These are phyloP conservation scores for Alloascoidea hylecoeti DNA, from an alignment of 805 yeast genomes.

Conservation along the genomic window DNA sequence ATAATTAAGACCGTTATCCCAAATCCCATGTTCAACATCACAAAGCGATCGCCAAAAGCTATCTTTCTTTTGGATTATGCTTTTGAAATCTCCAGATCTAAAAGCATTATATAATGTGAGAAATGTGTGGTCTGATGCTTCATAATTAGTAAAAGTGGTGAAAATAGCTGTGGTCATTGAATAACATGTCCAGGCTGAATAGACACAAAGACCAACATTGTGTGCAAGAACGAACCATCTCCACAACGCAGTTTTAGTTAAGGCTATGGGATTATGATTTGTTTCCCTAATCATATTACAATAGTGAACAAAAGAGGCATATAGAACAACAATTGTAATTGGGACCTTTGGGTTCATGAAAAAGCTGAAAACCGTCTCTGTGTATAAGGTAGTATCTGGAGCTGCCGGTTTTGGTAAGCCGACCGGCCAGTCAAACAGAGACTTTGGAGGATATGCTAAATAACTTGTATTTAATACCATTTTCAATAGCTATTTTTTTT, in stretches of 20 bases:
- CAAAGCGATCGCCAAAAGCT: constrained; percentile 48
- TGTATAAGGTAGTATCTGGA: background rate
- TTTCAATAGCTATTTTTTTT: no score
- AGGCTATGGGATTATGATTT: constrained; percentile 30
- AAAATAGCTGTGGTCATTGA: constrained; percentile 46
- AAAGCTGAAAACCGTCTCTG: constrained; percentile 1
- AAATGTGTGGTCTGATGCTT: constrained; percentile 16
- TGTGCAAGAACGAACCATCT: constrained; percentile 43
- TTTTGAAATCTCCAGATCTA: constrained; percentile 13
- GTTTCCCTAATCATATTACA: constrained; percentile 34
- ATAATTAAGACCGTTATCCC: constrained; percentile 36
- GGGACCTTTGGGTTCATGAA: constrained; percentile 38
- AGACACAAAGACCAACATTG: constrained; percentile 46
- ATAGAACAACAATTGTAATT: constrained; percentile 38
- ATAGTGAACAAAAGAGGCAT: constrained; percentile 43
- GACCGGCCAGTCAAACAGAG: background rate
- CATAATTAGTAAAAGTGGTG: constrained; percentile 20
- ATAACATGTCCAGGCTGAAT: constrained; percentile 56
- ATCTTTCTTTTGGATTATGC: constrained; percentile 16
- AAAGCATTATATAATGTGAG: constrained; percentile 4
- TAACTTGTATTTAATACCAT: no score
- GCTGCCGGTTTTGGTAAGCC: background rate
- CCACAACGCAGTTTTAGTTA: constrained; percentile 32
- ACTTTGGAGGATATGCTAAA: constrained; percentile 1
- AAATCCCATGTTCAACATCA: constrained; percentile 43